These are phyloP conservation scores for Ceratocystis ficicola DNA, from an alignment of 2,329 filamentous ascomycete species.

Conservation along the genomic window DNA sequence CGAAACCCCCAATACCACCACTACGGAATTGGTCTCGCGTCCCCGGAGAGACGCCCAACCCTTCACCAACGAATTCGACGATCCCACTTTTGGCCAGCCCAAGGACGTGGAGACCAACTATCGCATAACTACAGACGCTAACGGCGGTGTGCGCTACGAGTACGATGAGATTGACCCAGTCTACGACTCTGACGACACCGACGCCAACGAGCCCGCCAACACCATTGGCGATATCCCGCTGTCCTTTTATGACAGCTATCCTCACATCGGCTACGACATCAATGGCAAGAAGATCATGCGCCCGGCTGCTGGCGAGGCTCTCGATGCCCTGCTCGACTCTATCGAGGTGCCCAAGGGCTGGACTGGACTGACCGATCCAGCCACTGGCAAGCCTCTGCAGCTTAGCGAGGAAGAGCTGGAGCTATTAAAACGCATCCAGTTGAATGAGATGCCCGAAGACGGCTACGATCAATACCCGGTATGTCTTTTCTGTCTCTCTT, in stretches of 20 bases:
- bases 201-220: constrained; percentile 65
- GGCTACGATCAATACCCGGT: constrained; percentile 87
- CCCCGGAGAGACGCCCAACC: constrained; percentile 27
- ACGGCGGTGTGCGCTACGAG: constrained; percentile 79
- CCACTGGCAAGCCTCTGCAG: constrained; percentile 84
- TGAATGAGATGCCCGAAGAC: constrained; percentile 76
- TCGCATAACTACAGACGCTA: constrained; percentile 62
- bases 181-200: constrained; percentile 92
- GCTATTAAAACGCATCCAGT: constrained; percentile 74
- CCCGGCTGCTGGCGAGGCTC: constrained; percentile 80
- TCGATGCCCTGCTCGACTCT: constrained; percentile 87
- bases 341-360: constrained; percentile 96
- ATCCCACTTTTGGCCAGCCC: constrained; percentile 24
- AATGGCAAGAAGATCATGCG: constrained; percentile 97
- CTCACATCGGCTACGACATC: constrained; percentile 97
- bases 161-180: constrained; percentile 89
- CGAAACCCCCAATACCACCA: constrained; percentile 33
- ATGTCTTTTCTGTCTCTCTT: constrained; percentile 27
- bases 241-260: constrained; percentile 93
- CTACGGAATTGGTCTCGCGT: constrained; percentile 26
- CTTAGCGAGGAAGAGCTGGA: constrained; percentile 80
- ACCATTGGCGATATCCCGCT: constrained; percentile 93
- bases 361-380: constrained; percentile 88
- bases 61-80: constrained; percentile 28
- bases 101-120: constrained; percentile 33